phyloP scores from a whole-genome alignment of 1,139 yeast genomes.

The Williopsis jadinii region DNA sequence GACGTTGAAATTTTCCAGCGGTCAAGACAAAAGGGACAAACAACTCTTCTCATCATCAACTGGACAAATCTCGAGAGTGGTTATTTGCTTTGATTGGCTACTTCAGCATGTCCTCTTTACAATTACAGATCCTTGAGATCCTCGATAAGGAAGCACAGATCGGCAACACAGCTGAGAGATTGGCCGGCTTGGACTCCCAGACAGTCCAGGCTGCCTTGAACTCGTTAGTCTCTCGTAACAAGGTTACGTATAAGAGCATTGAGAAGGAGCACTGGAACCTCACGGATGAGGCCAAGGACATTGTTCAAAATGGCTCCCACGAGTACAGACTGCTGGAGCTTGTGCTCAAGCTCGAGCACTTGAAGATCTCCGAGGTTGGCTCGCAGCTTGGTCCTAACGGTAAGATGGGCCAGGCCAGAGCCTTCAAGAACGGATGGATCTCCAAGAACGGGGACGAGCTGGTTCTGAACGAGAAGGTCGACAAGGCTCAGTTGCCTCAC shows the following conservation, averaged over 20 bases:
- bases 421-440: conserved; percentile 98
- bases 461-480: conserved; percentile 43
- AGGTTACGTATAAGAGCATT: conserved; percentile 66
- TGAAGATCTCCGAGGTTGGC: conserved; percentile 77
- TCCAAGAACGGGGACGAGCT: conserved; percentile 78
- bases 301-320: conserved; percentile 77
- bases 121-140: conserved; percentile 45
- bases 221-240: conserved; percentile 78
- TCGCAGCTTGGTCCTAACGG: conserved; percentile 76
- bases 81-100: too few relatives aligned
- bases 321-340: conserved; percentile 82
- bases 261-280: conserved; percentile 75
- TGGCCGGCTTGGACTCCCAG: conserved; percentile 47
- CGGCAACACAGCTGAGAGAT: conserved; percentile 53
- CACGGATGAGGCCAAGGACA: conserved; percentile 78
- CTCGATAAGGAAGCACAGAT: conserved; percentile 57
- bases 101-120: conserved; percentile 30
- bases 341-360: conserved; percentile 64
- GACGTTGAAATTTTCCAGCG: not conserved
- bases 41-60: not conserved
- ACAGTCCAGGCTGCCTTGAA: conserved; percentile 70
- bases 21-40: not conserved
- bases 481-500: conserved; percentile 37
- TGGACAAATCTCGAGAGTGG: too few relatives aligned
- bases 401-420: conserved; percentile 91